A percentile compares a stretch with the other conserved stretches of the same genome.
These are phyloP conservation scores for Scutellaria barbata DNA, from an alignment of 257 asterid genomes.

Conservation along the genomic window DNA sequence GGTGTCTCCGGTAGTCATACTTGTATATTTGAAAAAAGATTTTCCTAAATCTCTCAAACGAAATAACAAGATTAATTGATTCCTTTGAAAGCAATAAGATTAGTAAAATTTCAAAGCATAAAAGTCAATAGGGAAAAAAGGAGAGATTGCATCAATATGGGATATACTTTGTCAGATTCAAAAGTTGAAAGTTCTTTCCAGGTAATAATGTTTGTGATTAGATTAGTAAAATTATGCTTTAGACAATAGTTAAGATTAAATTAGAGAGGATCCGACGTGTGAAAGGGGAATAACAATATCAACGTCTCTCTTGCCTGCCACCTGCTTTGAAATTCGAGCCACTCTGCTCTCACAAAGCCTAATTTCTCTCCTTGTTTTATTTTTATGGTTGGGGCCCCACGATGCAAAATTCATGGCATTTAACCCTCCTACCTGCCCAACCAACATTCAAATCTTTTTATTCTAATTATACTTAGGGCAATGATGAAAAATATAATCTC, in stretches of 20 bases:
- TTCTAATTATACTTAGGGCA: no score
- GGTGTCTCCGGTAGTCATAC: no score
- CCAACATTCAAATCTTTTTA: constrained; percentile 7
- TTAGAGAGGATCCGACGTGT: constrained; percentile 27
- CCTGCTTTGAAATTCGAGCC: constrained; percentile 41
- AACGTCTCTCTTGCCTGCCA: constrained; percentile 42
- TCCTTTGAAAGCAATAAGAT: no score
- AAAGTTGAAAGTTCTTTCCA: constrained; percentile 31
- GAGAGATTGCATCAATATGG: neutral
- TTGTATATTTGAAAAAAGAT: no score
- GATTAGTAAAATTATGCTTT: no score
- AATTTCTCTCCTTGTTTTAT: neutral
- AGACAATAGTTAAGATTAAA: neutral
- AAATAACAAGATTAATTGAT: neutral
- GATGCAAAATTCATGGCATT: constrained; percentile 41
- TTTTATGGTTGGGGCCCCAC: constrained; percentile 6
- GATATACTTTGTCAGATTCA: constrained; percentile 34
- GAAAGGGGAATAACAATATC: constrained; percentile 26
- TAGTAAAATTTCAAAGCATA: neutral
- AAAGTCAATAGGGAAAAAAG: constrained; percentile 9
- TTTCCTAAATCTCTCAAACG: no score
- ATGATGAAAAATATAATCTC: no score
- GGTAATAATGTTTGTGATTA: neutral
- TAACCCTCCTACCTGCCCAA: constrained; percentile 34
- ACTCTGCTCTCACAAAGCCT: neutral